A percentile compares a stretch with the other conserved stretches of the same genome.
phyloP scores from a whole-genome alignment of 2,329 filamentous ascomycete genomes.

The Diaporthe humulicola region DNA sequence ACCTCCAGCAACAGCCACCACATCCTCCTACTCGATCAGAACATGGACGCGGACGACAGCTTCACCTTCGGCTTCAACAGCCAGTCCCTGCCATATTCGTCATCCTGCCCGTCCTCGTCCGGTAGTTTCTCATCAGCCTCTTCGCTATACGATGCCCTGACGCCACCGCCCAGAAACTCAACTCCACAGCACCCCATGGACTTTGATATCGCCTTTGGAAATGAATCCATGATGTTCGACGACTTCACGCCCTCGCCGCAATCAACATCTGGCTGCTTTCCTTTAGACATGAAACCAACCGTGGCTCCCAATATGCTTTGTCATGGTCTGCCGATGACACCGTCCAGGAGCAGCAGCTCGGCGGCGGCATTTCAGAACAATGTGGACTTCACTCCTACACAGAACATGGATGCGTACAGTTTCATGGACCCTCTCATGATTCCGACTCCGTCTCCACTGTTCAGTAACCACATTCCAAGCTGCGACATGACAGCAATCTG shows the following conservation, averaged over 20 bases:
- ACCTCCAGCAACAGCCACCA: constrained; percentile 17
- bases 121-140: constrained; percentile 39
- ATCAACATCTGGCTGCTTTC: constrained; percentile 32
- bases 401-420: constrained; percentile 30
- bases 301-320: constrained; percentile 36
- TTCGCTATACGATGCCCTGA: constrained; percentile 38
- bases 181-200: constrained; percentile 38
- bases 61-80: constrained; percentile 33
- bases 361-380: constrained; percentile 22
- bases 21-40: constrained; percentile 26
- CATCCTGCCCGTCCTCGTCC: constrained; percentile 37
- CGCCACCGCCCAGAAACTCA: constrained; percentile 36
- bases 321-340: constrained; percentile 36
- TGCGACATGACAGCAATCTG: constrained; percentile 38
- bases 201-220: constrained; percentile 27
- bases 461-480: constrained; percentile 24
- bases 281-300: constrained; percentile 37
- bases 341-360: constrained; percentile 25
- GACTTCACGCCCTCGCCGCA: constrained; percentile 35
- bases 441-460: constrained; percentile 32
- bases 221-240: constrained; percentile 34
- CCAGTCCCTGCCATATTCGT: constrained; percentile 34
- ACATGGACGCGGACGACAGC: constrained; percentile 34
- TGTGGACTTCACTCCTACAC: constrained; percentile 37
- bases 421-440: constrained; percentile 36